These are phyloP conservation scores for Paragyromitra xinjiangensis DNA, from an alignment of 495 filamentous ascomycete genomes.

Conservation along the genomic window DNA sequence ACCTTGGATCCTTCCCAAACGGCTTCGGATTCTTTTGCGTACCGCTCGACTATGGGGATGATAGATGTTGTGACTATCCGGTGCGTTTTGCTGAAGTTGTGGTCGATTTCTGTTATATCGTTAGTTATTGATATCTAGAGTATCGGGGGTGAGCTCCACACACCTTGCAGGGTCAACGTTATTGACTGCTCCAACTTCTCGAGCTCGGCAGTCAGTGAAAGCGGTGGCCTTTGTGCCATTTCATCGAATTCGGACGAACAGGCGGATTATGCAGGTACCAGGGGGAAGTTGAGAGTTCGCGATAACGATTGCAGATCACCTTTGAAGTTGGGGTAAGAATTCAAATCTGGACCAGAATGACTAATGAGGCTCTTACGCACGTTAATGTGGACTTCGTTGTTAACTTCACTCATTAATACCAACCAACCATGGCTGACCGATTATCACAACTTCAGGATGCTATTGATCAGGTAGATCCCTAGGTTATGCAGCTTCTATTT, in stretches of 20 bases:
- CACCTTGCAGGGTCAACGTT: slow-evolving; percentile 93
- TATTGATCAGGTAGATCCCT: slow-evolving; percentile 76
- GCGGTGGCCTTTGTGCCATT: slow-evolving; percentile 60
- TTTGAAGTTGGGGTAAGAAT: slow-evolving; percentile 25
- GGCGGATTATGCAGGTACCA: slow-evolving; percentile 54
- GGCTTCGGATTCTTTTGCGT: slow-evolving; percentile 88
- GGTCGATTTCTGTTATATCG: slow-evolving; percentile 80
- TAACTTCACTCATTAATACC: neutral
- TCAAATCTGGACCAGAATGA: slow-evolving; percentile 15
- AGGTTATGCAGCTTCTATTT: neutral
- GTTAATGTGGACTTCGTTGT: neutral
- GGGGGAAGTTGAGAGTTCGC: neutral
- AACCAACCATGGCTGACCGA: slow-evolving; percentile 77
- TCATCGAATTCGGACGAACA: slow-evolving; percentile 56
- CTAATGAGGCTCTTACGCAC: slow-evolving; percentile 19
- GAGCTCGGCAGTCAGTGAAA: slow-evolving; percentile 90
- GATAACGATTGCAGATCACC: slow-evolving; percentile 3
- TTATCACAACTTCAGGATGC: slow-evolving; percentile 95
- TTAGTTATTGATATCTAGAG: slow-evolving; percentile 13
- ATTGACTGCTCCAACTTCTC: slow-evolving; percentile 97
- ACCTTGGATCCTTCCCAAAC: slow-evolving; percentile 99
- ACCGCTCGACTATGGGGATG: slow-evolving; percentile 92
- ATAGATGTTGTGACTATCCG: slow-evolving; percentile 95
- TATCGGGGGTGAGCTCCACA: slow-evolving; percentile 34
- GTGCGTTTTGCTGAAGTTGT: slow-evolving; percentile 96